Evolutionary conservation across 352 stramenopile genomes (phyloP), one percentile per base, ranked within the genome.

Genomic region (Phytophthora melonis): DNA sequence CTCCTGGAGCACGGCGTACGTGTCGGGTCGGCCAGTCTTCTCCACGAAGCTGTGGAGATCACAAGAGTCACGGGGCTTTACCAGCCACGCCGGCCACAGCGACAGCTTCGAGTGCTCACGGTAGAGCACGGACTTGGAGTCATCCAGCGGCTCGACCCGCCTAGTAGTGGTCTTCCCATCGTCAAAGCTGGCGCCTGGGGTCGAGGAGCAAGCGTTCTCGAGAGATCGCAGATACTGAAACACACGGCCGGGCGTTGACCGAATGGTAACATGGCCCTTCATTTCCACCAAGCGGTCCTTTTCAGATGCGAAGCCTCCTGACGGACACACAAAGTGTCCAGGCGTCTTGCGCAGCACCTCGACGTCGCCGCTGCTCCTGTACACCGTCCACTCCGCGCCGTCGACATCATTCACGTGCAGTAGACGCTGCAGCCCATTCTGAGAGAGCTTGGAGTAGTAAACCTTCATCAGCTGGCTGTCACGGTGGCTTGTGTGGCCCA

Each of bases 11-110:
- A 94, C 86, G 0, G 73, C 86, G 59, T 86, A 93, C 14, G 87
- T 94, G 58, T 92, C 75, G 7, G 61, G 66, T 14, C 76, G 75
- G n/a, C 84, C 84, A 4, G 87, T 93, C 47, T 88, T 88, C 32
- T 89, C 79, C 25, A 94, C 81, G 53, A 94, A 94, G 58, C 83
- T 91, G 63, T 91, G 81, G n/a, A 94, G 74, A 62, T 94, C 87
- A 63, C 87, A 94, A 54, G 87, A 93, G 63, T 94, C 87, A 13
- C 87, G 84, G 25, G 87, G 87, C 43, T 93, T 94, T 32, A 94
- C 87, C 18, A 94, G 73, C 87, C 87, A 94, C 23, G 84, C 79
- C 23, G 87, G 87, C 87, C 87, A 94, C n/a, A 90, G 73, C 11
- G 87, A 94, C 13, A 94, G 66, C 66, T 91, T 89, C 5, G 77